Conservation (phyloP, 2,329 filamentous ascomycete genomes). For the Exophiala phaeomuriformis region DNA sequence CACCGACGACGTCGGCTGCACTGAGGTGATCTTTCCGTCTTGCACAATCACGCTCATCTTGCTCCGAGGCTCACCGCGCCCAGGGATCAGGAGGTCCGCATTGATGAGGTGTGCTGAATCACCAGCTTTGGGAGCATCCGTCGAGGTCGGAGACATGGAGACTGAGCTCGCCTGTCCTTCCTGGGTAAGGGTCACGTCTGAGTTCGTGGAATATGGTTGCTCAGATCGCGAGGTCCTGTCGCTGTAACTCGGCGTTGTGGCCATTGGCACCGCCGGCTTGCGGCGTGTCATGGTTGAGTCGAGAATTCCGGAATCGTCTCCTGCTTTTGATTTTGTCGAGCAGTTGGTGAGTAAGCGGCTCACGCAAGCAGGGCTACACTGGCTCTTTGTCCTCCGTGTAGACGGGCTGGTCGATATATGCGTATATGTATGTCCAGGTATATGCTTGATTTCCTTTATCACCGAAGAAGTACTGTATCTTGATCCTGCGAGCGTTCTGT, state of each 20-base stretch:
- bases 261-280: constrained; percentile 3
- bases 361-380: no score
- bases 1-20: constrained; percentile 11
- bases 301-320: background rate
- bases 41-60: constrained; percentile 38
- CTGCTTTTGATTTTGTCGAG: background rate
- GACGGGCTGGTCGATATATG: background rate
- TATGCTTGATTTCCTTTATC: background rate
- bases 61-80: constrained; percentile 39
- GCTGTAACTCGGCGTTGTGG: background rate
- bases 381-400: no score
- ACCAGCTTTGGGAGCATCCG: background rate
- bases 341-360: no score
- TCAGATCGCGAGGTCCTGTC: no score
- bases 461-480: background rate
- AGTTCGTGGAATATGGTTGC: no score
- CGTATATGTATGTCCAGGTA: background rate
- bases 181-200: no score
- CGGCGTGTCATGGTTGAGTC: constrained; percentile 13
- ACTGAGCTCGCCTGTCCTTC: background rate
- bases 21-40: constrained; percentile 35
- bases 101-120: constrained; percentile 14
- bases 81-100: constrained; percentile 42
- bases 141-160: background rate
- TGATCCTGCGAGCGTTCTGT: background rate